Percentiles rank a stretch among this genome's conserved stretches.
These are phyloP conservation scores for Cladosporium sp. DNA, from an alignment of 2,329 filamentous ascomycete genomes.

Conservation along the genomic window DNA sequence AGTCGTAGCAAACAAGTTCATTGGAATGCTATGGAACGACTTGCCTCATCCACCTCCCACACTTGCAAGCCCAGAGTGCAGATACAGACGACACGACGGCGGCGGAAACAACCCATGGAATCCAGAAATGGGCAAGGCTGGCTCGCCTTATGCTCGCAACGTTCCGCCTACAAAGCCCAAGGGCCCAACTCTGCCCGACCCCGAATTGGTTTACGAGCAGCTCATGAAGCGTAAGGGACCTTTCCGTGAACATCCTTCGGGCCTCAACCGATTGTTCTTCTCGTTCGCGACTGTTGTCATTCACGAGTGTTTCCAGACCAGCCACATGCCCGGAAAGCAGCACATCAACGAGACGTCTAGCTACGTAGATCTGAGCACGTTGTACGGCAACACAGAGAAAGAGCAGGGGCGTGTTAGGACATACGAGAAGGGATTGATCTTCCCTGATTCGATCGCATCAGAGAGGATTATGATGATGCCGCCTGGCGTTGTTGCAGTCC, in stretches of 20 bases:
- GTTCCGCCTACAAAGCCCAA: constrained; percentile 46
- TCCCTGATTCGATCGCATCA: constrained; percentile 41
- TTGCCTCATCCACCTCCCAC: constrained; percentile 49
- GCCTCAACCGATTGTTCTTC: constrained; percentile 44
- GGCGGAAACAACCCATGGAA: constrained; percentile 45
- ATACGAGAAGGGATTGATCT: constrained; percentile 41
- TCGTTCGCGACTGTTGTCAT: constrained; percentile 47
- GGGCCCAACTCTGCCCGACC: constrained; percentile 47
- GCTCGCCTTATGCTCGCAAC: constrained; percentile 43
- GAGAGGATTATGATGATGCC: constrained; percentile 48
- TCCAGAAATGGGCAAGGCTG: constrained; percentile 52
- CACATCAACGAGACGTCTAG: constrained; percentile 44
- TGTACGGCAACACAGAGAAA: constrained; percentile 43
- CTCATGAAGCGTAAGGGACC: constrained; percentile 38
- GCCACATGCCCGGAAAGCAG: constrained; percentile 20
- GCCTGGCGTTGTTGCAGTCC: constrained; percentile 41
- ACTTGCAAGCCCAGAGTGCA: constrained; percentile 42
- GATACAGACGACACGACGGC: constrained; percentile 44
- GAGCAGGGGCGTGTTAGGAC: constrained; percentile 42
- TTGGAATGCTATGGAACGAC: constrained; percentile 51
- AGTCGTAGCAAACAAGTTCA: constrained; percentile 49
- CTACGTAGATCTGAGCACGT: constrained; percentile 45
- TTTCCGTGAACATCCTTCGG: constrained; percentile 43
- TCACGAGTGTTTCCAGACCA: constrained; percentile 46
- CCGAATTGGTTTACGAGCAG: constrained; percentile 45